A percentile compares a stretch with the other conserved stretches of the same genome.
These are phyloP conservation scores for Capsicum pubescens DNA, from an alignment of 257 asterid species.

Conservation along the genomic window DNA sequence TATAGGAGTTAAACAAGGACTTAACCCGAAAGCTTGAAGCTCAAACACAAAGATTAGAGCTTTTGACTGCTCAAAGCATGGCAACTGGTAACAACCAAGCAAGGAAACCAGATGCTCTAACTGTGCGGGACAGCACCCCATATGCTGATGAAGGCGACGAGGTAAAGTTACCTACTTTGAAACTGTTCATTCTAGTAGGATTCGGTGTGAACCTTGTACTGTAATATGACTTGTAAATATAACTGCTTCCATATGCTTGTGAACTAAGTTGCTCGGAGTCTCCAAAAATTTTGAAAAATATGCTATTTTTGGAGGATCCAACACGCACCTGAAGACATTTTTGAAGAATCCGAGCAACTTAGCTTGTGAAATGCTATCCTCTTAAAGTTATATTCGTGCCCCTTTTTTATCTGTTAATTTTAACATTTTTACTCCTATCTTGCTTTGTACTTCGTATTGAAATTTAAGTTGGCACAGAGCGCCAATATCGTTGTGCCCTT, in stretches of 20 bases:
- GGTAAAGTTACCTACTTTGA: constrained; percentile 46
- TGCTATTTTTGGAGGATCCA: too few relatives aligned
- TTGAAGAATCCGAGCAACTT: too few relatives aligned
- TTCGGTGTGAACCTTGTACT: constrained; percentile 1
- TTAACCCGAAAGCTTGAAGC: constrained; percentile 81
- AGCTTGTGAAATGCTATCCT: neutral
- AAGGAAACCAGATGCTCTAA: constrained; percentile 50
- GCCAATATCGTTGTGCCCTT: neutral
- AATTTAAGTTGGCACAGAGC: neutral
- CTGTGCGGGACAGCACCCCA: constrained; percentile 46
- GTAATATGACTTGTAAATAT: constrained; percentile 11
- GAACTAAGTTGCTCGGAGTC: too few relatives aligned
- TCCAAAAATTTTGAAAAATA: too few relatives aligned
- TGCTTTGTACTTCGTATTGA: neutral
- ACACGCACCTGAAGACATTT: too few relatives aligned
- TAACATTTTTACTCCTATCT: neutral
- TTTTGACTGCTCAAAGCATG: constrained; percentile 88
- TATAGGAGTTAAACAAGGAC: constrained; percentile 84
- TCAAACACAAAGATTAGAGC: constrained; percentile 96
- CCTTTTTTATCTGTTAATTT: neutral
- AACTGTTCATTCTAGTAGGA: neutral
- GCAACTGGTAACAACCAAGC: constrained; percentile 55
- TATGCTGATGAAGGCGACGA: constrained; percentile 99
- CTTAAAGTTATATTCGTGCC: neutral
- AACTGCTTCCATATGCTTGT: neutral